These are phyloP conservation scores for Botrytis byssoidea DNA, from an alignment of 2,329 filamentous ascomycete species.

Conservation along the genomic window DNA sequence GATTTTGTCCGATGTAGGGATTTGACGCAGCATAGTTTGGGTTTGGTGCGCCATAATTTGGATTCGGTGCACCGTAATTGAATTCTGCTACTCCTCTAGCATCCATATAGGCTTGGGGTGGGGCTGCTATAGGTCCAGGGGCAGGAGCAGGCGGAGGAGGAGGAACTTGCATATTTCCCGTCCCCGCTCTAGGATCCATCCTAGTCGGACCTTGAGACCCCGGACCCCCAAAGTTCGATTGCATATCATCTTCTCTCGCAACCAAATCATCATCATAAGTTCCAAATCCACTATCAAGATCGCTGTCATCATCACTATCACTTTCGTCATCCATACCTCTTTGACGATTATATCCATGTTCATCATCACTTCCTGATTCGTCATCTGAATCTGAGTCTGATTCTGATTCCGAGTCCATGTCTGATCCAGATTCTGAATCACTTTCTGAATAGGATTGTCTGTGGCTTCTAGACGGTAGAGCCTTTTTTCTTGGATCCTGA, in stretches of 20 bases:
- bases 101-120: not conserved
- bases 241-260: not conserved
- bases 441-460: not conserved
- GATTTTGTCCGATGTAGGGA: not conserved
- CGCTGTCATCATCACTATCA: conserved; percentile 12
- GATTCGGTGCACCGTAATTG: not conserved
- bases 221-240: not conserved
- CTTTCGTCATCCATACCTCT: not conserved
- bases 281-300: conserved; percentile 12
- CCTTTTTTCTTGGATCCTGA: not conserved
- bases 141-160: not conserved
- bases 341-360: not conserved
- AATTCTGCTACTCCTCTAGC: not conserved
- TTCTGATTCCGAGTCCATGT: not conserved
- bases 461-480: not conserved
- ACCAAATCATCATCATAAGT: conserved; percentile 10
- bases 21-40: not conserved
- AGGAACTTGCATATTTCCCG: not conserved
- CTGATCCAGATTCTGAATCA: not conserved
- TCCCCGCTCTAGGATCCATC: not conserved
- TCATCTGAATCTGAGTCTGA: not conserved
- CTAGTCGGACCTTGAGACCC: not conserved
- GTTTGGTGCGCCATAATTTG: not conserved
- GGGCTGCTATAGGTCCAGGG: not conserved
- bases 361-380: not conserved